Evolutionary conservation across 345 rosid species (phyloP).

Genomic region (Citrus hindsii): DNA sequence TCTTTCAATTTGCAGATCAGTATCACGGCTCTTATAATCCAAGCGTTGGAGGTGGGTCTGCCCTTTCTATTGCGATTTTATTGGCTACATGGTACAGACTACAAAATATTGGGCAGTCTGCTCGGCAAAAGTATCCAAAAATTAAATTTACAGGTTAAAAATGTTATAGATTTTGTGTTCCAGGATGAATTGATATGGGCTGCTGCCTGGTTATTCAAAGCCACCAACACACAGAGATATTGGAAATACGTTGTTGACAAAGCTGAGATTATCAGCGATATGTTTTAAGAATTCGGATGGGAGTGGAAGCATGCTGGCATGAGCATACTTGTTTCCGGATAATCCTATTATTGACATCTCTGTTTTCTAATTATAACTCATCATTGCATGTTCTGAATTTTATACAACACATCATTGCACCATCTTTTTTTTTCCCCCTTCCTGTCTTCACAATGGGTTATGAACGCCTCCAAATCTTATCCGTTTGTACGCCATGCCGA

Average conservation of each 20-base stretch:
- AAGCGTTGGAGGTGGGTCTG: constrained; percentile 36
- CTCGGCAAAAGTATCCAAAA: too few relatives aligned
- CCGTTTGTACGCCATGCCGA: constrained; percentile 27
- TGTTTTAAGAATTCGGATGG: constrained; percentile 68
- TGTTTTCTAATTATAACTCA: background rate
- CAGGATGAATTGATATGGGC: constrained; percentile 92
- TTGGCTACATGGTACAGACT: constrained; percentile 47
- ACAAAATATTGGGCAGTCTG: background rate
- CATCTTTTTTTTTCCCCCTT: too few relatives aligned
- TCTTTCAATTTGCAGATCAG: constrained; percentile 65
- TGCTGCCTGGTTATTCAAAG: constrained; percentile 76
- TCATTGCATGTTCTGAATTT: background rate
- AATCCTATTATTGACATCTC: background rate
- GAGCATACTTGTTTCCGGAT: constrained; percentile 65
- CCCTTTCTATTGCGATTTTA: constrained; percentile 66
- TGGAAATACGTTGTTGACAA: constrained; percentile 28
- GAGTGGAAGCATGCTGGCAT: constrained; percentile 71
- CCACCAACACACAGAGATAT: constrained; percentile 43
- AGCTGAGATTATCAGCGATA: background rate
- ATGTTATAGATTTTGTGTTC: background rate
- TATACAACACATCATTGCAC: background rate
- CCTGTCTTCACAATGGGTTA: constrained; percentile 9
- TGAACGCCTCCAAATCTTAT: constrained; percentile 2
- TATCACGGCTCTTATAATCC: constrained; percentile 51
- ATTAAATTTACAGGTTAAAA: background rate